Evolutionary conservation across 2,329 filamentous ascomycete species (phyloP), one percentile per base, ranked within the genome.

Genomic region (Clonostachys byssicola): DNA sequence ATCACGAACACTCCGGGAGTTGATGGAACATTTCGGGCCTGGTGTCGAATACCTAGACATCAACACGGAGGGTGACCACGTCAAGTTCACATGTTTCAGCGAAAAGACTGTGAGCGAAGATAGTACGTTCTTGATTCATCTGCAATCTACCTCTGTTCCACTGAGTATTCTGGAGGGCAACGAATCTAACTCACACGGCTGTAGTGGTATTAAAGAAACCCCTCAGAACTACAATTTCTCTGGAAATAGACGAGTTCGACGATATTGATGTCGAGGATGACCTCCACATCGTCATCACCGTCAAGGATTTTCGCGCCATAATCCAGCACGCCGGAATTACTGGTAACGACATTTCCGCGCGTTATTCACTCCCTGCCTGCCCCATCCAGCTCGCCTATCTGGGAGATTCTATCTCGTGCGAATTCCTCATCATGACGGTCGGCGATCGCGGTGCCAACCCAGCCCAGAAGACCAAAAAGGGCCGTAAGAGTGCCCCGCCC

Each of bases 341-440:
- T 6, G 81, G 82, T 45, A 82, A 80, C n/a, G 76, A 79, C 42
- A 71, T 92, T 13, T 78, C 76, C 14, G 85, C 86, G 12, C 74
- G 74, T 46, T 92, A 91, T 64, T 91, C 88, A 3, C 71, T 79
- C 23, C 87, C 88, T 5, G 80, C 81, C 14, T 78, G 80, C 14
- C 88, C 88, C 2, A 78, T 92, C 60, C 85, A 89, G 57, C 76
- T 92, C 49, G 80, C 75, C 41, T 92, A 92, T 58, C 74, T 78
- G 20, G 77, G 79, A 40, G 83, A 86, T 49, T 86, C 84, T 34
- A 73, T 92, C 34, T 68, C 80, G 36, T 89, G 84, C 63, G 85
- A 92, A 53, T 92, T 91, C 56, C 86, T 90, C 40, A 76, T 92
- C 50, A 92, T 91, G 87, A 92, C 88, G 1, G 82, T 87, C 9